Base-by-base conservation (phyloP, 2,329 filamentous ascomycete species). In the Aspergillus japonicus region DNA sequence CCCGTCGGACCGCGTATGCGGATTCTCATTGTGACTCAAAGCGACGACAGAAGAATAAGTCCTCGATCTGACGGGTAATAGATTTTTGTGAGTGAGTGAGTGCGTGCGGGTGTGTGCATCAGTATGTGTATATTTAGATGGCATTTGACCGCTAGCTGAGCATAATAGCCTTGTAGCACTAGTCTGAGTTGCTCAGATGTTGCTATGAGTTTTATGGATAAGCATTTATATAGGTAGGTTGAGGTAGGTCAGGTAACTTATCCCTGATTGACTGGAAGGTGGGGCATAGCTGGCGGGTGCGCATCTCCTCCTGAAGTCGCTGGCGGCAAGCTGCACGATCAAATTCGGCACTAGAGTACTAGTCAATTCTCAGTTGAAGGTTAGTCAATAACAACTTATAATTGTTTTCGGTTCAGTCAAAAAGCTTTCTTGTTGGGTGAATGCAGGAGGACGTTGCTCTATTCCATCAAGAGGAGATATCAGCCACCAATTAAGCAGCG, bases 1-100 rank as follows among this genome's bases (percentile, higher is more conserved):
- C 92, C 92, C 48, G 83, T 82, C 1, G 92, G 92, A 11, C 87
- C 88, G 61, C 91, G 87, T 52, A 94, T 85, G 62, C 91, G 86
- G 60, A 95, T 81, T 64, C 88, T 86, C 84, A 96, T 94, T 16
- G 14, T 68, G 47, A n/a, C 44, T 55, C 19, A 39, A 33, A 19
- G 26, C 47, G 42, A 62, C 39, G 26, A 19, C n/a, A 24, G 29
- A 8, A 5, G 6, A 21, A 14, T 24, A 29, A 24, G 21, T 14
- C 4, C 8, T 21, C 11, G 26, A 31, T 11, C 24, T n/a, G 39
- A 39, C 47, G 24, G 14, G 19, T 11, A 11, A 16, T 8, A 8
- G 16, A 10, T 33, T 12, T 33, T 33, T 33, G 7, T 33, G 31
- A 7, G 31, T 33, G 31, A 33, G 11, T 33, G 23, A 23, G 31